These are phyloP conservation scores for Aureobasidium zeae DNA, from an alignment of 2,329 filamentous ascomycete genomes.

Conservation along the genomic window DNA sequence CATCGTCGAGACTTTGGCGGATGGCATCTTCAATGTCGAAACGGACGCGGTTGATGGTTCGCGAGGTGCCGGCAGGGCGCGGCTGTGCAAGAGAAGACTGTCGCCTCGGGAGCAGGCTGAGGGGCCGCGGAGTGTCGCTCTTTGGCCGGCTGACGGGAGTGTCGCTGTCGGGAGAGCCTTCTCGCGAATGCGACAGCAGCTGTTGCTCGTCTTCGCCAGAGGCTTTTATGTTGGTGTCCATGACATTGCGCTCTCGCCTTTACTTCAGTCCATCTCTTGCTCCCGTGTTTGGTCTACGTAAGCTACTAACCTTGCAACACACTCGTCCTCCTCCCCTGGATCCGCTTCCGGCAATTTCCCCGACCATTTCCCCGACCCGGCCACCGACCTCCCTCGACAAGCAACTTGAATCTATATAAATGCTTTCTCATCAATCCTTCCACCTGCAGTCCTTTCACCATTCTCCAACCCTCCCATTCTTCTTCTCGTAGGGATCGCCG, in stretches of 20 bases:
- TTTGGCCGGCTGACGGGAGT: constrained; percentile 9
- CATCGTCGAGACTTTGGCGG: constrained; percentile 8
- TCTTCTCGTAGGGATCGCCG: too few relatives aligned
- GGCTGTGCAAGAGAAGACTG: constrained; percentile 39
- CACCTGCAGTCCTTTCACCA: too few relatives aligned
- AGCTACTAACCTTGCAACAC: too few relatives aligned
- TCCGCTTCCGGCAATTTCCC: not conserved
- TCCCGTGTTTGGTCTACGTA: not conserved
- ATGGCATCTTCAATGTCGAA: constrained; percentile 48
- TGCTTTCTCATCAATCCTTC: too few relatives aligned
- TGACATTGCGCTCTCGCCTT: constrained; percentile 25
- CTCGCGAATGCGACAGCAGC: constrained; percentile 23
- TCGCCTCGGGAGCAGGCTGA: constrained; percentile 19
- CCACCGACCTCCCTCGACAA: too few relatives aligned
- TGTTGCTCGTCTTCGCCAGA: constrained; percentile 24
- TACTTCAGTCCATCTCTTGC: constrained; percentile 8
- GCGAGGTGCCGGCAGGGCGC: constrained; percentile 43
- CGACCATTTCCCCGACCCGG: too few relatives aligned
- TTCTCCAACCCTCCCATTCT: too few relatives aligned
- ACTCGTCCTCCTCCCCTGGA: too few relatives aligned
- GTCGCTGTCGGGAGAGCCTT: constrained; percentile 22
- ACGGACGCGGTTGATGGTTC: constrained; percentile 63
- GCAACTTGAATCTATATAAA: too few relatives aligned
- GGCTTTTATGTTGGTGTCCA: constrained; percentile 26
- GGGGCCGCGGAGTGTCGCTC: not conserved